Conservation (phyloP, 768 basidiomycete species). For the Mycena venus region DNA sequence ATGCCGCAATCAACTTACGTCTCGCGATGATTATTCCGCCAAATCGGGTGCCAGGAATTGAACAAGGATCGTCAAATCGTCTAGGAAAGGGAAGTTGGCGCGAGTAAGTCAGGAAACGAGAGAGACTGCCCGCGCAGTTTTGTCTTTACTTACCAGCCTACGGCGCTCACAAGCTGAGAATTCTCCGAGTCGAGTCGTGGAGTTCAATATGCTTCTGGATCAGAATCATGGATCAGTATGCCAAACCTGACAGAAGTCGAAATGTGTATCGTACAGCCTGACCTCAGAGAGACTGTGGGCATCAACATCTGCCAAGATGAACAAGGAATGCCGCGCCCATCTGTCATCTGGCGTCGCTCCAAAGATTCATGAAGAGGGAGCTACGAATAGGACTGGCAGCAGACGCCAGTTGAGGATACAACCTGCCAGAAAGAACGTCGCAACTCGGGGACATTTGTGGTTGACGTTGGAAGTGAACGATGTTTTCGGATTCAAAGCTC, state of each 20-base stretch:
- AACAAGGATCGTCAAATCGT: not conserved
- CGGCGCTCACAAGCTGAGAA: not conserved
- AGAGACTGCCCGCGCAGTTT: not conserved
- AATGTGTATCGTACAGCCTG: not conserved
- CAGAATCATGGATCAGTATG: slow-evolving; percentile 7
- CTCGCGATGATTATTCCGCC: not conserved
- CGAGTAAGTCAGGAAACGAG: not conserved
- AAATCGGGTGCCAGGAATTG: not conserved
- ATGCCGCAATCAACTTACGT: not conserved
- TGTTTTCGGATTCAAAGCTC: not conserved
- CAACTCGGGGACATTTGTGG: not conserved
- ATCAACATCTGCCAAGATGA: slow-evolving; percentile 18
- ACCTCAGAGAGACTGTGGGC: not conserved
- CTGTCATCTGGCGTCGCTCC: slow-evolving; percentile 5
- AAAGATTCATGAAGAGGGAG: not conserved
- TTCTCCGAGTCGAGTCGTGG: too few species aligned
- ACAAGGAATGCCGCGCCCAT: not conserved
- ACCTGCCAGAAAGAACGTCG: not conserved
- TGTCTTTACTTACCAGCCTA: too few species aligned
- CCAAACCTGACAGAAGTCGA: slow-evolving; percentile 1
- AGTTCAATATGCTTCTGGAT: not conserved
- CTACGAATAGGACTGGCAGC: not conserved
- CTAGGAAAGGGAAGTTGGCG: not conserved
- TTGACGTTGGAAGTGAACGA: not conserved
- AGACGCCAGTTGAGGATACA: not conserved